Evolutionary conservation across 2,329 filamentous ascomycete species (phyloP).

Genomic region (Fusarium sp.): DNA sequence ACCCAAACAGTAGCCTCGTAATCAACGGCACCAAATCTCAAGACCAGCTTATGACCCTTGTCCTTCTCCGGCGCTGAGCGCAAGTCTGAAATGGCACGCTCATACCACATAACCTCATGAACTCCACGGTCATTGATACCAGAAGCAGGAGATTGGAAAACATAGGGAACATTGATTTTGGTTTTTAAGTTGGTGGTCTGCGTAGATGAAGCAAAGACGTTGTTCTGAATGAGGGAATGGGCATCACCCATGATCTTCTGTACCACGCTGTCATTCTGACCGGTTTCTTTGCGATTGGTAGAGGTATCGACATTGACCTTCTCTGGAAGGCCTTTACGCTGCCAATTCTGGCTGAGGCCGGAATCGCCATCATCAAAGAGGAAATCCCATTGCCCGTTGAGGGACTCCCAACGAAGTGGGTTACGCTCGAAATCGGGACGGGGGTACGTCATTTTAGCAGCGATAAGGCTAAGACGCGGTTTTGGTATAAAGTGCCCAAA

Average conservation of each 20-base stretch:
- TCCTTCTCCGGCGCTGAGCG: constrained; percentile 54
- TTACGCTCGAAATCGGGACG: constrained; percentile 71
- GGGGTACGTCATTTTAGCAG: constrained; percentile 58
- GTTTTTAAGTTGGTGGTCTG: constrained; percentile 54
- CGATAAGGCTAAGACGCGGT: not conserved
- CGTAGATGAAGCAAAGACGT: constrained; percentile 47
- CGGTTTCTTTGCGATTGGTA: constrained; percentile 44
- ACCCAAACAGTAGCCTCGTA: constrained; percentile 69
- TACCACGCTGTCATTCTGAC: constrained; percentile 46
- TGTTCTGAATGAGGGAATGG: constrained; percentile 57
- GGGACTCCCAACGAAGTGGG: constrained; percentile 64
- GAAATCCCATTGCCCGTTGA: constrained; percentile 72
- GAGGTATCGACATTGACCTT: constrained; percentile 46
- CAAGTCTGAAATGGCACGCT: constrained; percentile 61
- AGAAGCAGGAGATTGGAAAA: constrained; percentile 71
- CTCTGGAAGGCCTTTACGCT: constrained; percentile 59
- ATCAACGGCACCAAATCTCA: constrained; percentile 70
- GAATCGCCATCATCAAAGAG: constrained; percentile 71
- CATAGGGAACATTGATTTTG: constrained; percentile 70
- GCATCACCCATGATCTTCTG: constrained; percentile 61
- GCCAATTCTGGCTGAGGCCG: constrained; percentile 64
- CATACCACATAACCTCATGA: constrained; percentile 75
- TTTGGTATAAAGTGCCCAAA: not conserved
- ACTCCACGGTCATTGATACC: constrained; percentile 69
- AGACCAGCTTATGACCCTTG: constrained; percentile 54